Evolutionary conservation across 345 rosid species (phyloP).

Genomic region (Sapria himalayana): DNA sequence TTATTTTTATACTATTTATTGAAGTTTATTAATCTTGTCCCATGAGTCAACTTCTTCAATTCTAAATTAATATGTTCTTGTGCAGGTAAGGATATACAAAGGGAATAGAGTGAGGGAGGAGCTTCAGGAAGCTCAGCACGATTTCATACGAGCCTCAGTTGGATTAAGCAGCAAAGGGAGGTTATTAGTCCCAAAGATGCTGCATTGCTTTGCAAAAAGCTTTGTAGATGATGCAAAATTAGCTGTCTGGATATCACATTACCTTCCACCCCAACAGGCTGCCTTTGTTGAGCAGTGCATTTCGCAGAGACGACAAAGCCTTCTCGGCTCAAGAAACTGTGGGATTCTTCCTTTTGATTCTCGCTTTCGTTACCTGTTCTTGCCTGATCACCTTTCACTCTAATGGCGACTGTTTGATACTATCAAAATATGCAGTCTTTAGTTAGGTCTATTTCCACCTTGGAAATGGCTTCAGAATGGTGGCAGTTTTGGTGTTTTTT

Average conservation of each 20-base stretch:
- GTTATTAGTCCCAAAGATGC: slow-evolving; percentile 65
- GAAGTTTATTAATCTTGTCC: not conserved
- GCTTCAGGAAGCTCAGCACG: slow-evolving; percentile 65
- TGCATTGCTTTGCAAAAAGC: slow-evolving; percentile 56
- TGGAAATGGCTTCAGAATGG: slow-evolving; percentile 1
- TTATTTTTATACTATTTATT: too few species aligned
- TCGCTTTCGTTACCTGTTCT: slow-evolving; percentile 59
- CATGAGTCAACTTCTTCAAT: slow-evolving; percentile 5
- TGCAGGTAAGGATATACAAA: slow-evolving; percentile 62
- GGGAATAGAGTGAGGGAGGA: slow-evolving; percentile 45
- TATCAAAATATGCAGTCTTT: not conserved
- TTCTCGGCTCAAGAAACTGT: slow-evolving; percentile 53
- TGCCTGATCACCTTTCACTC: slow-evolving; percentile 19
- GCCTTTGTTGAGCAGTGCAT: slow-evolving; percentile 68
- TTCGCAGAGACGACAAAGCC: slow-evolving; percentile 42
- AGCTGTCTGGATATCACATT: slow-evolving; percentile 67
- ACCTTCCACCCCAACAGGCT: slow-evolving; percentile 55
- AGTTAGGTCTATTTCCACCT: not conserved
- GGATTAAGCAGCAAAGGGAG: slow-evolving; percentile 77
- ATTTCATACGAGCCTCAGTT: slow-evolving; percentile 53
- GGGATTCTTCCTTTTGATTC: slow-evolving; percentile 63
- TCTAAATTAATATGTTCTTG: too few species aligned
- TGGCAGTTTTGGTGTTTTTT: slow-evolving; percentile 5
- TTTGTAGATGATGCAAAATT: slow-evolving; percentile 48
- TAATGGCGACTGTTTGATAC: slow-evolving; percentile 1